Conservation (phyloP, 208 protist genomes). For the Novymonas esmeraldas region DNA sequence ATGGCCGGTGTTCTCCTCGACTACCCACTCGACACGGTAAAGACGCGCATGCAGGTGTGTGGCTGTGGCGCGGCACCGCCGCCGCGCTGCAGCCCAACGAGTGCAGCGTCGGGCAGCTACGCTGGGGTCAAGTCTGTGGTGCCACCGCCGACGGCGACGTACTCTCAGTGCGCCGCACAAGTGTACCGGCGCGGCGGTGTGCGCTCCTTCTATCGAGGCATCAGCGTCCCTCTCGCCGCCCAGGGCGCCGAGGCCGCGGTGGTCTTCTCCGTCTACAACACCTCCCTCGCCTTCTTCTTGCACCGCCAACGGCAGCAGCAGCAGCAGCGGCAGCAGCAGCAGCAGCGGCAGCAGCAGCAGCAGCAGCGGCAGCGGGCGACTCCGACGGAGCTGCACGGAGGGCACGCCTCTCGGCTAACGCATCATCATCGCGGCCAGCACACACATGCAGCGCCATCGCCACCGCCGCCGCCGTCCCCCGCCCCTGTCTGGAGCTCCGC, state of each 20-base stretch:
- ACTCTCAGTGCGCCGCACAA: conserved; percentile 37
- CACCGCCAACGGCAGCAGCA: not conserved
- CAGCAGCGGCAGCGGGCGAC: too few species aligned
- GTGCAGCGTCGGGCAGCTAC: too few species aligned
- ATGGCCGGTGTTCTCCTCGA: conserved; percentile 67
- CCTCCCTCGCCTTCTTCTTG: conserved; percentile 25
- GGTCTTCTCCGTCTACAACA: conserved; percentile 55
- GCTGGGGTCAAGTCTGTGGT: too few species aligned
- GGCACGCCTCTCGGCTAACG: too few species aligned
- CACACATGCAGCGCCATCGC: not conserved
- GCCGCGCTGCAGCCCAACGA: not conserved
- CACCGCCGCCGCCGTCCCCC: not conserved
- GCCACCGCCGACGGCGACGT: conserved; percentile 12
- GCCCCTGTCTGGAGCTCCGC: conserved; percentile 22
- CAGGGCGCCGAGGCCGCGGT: conserved; percentile 56
- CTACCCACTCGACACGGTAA: conserved; percentile 89
- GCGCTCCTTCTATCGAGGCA: conserved; percentile 70
- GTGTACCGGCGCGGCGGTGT: conserved; percentile 53
- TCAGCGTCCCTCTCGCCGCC: conserved; percentile 62
- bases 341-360: not conserved
- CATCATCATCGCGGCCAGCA: not conserved
- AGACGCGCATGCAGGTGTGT: conserved; percentile 75
- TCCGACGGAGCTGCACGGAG: too few species aligned
- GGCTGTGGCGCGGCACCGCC: not conserved
- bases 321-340: conserved; percentile 2